Percentiles rank a stretch among this genome's conserved stretches.
phyloP scores from a whole-genome alignment of 1,284 basidiomycete genomes.

The Gomphus sp. region DNA sequence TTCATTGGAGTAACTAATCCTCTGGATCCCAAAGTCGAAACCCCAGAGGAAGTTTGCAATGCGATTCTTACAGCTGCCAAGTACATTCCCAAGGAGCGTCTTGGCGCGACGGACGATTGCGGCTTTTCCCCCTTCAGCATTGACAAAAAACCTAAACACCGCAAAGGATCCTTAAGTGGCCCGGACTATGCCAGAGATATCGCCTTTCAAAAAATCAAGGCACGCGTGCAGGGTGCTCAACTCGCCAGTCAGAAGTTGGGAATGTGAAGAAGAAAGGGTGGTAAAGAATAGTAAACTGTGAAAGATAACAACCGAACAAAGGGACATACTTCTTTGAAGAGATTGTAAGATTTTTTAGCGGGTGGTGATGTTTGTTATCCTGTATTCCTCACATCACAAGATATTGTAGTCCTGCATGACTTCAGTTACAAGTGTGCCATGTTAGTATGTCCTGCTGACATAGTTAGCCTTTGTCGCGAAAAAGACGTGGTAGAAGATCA shows the following conservation, averaged over 20 bases:
- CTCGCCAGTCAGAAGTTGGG: constrained; percentile 14
- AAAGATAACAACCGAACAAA: neutral
- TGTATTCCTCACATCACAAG: too few species aligned
- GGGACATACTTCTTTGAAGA: too few species aligned
- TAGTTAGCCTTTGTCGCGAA: too few species aligned
- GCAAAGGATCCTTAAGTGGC: neutral
- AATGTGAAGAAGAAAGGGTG: neutral
- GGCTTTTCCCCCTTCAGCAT: constrained; percentile 18
- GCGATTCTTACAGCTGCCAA: constrained; percentile 14
- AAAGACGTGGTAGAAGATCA: constrained; percentile 31
- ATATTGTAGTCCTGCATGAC: too few species aligned
- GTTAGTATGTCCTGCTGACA: too few species aligned
- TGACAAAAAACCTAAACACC: constrained; percentile 15
- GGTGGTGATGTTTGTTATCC: too few species aligned
- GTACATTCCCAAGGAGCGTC: constrained; percentile 16
- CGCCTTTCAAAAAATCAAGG: constrained; percentile 16
- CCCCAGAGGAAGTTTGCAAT: constrained; percentile 14
- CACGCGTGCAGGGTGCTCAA: constrained; percentile 15
- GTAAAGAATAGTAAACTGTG: neutral
- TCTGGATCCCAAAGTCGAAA: too few species aligned
- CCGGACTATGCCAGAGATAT: constrained; percentile 16
- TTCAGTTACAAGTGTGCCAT: too few species aligned
- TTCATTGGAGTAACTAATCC: constrained; percentile 17
- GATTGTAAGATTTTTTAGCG: too few species aligned
- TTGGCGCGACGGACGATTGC: constrained; percentile 19